Percentiles rank a stretch among this genome's conserved stretches.
These are phyloP conservation scores for Microthlaspi erraticum DNA, from an alignment of 345 rosid genomes.

Conservation along the genomic window DNA sequence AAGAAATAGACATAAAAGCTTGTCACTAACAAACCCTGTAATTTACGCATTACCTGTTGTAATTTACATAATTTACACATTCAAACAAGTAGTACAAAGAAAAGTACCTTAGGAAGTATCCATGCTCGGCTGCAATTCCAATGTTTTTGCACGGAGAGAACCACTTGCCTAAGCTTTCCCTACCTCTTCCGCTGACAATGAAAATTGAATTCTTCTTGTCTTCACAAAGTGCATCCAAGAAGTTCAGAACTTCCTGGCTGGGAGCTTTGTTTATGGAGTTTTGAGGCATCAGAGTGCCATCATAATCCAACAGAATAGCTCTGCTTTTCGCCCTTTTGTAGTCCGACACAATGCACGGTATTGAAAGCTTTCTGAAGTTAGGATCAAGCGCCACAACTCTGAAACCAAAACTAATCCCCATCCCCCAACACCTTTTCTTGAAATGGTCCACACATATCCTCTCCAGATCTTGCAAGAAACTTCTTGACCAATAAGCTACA, in stretches of 20 bases:
- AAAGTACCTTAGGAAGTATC: constrained; percentile 46
- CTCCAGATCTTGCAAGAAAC: constrained; percentile 51
- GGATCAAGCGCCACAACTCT: constrained; percentile 52
- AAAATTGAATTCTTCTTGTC: constrained; percentile 46
- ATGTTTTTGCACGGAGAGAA: constrained; percentile 45
- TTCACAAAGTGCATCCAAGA: constrained; percentile 44
- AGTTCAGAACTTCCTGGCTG: constrained; percentile 46
- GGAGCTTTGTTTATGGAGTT: constrained; percentile 50
- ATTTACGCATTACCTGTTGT: too few species aligned
- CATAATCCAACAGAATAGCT: constrained; percentile 50
- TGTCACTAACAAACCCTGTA: constrained; percentile 12
- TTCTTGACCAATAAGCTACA: constrained; percentile 49
- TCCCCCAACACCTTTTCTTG: constrained; percentile 52
- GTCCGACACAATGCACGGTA: constrained; percentile 50
- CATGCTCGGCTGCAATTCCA: constrained; percentile 52
- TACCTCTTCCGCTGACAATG: constrained; percentile 52
- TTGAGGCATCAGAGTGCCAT: constrained; percentile 52
- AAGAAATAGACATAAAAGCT: not conserved
- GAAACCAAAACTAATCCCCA: constrained; percentile 50
- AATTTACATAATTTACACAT: too few species aligned
- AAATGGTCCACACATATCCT: constrained; percentile 52
- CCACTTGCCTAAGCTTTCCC: constrained; percentile 50
- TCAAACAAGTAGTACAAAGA: constrained; percentile 2
- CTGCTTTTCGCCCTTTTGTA: constrained; percentile 50
- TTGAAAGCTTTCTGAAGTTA: constrained; percentile 50